These are phyloP conservation scores for Gypsophila paniculata DNA, from an alignment of 179 eudicot species.

Conservation along the genomic window DNA sequence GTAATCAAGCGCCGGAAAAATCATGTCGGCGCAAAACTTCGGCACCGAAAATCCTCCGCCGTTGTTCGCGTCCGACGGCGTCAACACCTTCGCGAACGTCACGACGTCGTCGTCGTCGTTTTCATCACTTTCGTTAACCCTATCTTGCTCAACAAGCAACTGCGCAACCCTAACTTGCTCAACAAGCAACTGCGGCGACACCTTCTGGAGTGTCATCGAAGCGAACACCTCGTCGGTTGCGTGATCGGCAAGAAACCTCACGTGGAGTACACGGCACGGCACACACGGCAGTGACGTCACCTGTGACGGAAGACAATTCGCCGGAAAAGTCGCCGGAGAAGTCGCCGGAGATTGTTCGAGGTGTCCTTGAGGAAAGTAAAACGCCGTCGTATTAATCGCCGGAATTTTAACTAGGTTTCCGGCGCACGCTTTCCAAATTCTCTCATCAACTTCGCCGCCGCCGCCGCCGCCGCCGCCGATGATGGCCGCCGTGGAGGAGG, in stretches of 20 bases:
- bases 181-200: slow-evolving; percentile 27
- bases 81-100: slow-evolving; percentile 61
- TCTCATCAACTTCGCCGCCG: slow-evolving; percentile 20
- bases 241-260: slow-evolving; percentile 36
- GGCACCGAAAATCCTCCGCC: slow-evolving; percentile 95
- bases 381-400: slow-evolving; percentile 44
- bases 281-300: slow-evolving; percentile 15
- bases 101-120: slow-evolving; percentile 17
- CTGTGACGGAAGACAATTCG: no score
- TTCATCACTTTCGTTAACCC: neutral
- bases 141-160: no score
- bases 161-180: slow-evolving; percentile 7
- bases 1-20: slow-evolving; percentile 57
- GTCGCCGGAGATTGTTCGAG: slow-evolving; percentile 42
- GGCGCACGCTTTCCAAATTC: slow-evolving; percentile 60
- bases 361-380: slow-evolving; percentile 84
- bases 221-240: slow-evolving; percentile 57
- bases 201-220: neutral
- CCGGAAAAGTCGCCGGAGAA: slow-evolving; percentile 3
- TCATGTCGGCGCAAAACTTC: slow-evolving; percentile 61
- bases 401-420: slow-evolving; percentile 50
- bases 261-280: slow-evolving; percentile 48
- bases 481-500: no score
- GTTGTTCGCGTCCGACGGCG: slow-evolving; percentile 76
- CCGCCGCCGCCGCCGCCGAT: neutral